Conservation (phyloP, 306 rosid species). For the apple (Malus domestica) region DNA sequence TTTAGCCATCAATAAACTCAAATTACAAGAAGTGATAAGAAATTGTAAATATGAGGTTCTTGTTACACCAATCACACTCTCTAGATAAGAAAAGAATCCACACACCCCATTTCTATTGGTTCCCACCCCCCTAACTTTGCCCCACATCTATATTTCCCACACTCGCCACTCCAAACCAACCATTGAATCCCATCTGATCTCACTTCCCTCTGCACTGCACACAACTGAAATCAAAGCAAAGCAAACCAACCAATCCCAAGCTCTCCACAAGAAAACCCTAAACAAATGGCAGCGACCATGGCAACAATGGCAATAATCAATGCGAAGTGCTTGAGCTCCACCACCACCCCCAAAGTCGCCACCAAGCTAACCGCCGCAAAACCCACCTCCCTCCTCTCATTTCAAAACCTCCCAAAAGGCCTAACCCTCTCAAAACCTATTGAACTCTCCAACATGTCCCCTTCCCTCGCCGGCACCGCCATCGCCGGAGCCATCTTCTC, state of each 20-base stretch:
- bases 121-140: slow-evolving; percentile 23
- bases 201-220: not conserved
- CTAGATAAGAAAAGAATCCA: slow-evolving; percentile 72
- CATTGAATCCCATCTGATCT: slow-evolving; percentile 5
- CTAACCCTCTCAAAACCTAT: slow-evolving; percentile 19
- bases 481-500: slow-evolving; percentile 76
- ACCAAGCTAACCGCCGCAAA: slow-evolving; percentile 35
- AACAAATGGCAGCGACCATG: slow-evolving; percentile 75
- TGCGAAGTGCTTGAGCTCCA: slow-evolving; percentile 43
- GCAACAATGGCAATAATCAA: slow-evolving; percentile 72
- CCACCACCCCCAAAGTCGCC: slow-evolving; percentile 27
- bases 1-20: not conserved
- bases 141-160: slow-evolving; percentile 22
- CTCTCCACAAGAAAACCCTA: not conserved
- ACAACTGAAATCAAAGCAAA: not conserved
- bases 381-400: slow-evolving; percentile 39
- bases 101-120: slow-evolving; percentile 41
- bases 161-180: slow-evolving; percentile 9
- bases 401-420: slow-evolving; percentile 56
- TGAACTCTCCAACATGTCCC: slow-evolving; percentile 3
- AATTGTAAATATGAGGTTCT: slow-evolving; percentile 40
- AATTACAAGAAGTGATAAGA: slow-evolving; percentile 40
- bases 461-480: slow-evolving; percentile 50
- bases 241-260: not conserved
- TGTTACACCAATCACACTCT: slow-evolving; percentile 10